These are phyloP conservation scores for Mycena galopus DNA, from an alignment of 768 basidiomycete genomes.

Conservation along the genomic window DNA sequence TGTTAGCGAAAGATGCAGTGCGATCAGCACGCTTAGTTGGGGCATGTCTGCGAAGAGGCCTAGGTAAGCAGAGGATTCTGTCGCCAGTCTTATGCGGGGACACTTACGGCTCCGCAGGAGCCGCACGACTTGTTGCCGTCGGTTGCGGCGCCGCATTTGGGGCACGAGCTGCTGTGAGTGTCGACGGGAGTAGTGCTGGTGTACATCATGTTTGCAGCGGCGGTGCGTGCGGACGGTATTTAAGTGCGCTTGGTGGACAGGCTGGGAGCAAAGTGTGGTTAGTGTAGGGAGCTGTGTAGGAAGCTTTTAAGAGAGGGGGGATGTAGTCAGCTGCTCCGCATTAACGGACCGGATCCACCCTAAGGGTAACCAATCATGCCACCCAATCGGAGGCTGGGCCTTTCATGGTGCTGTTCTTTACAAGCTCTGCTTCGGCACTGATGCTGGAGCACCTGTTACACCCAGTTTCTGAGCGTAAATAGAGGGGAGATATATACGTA, in stretches of 20 bases:
- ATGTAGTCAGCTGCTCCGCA: slow-evolving; percentile 14
- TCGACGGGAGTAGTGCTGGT: slow-evolving; percentile 16
- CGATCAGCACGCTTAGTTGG: slow-evolving; percentile 15
- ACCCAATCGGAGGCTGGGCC: too few relatives aligned
- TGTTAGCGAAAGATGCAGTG: slow-evolving; percentile 7
- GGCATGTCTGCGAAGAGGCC: slow-evolving; percentile 9
- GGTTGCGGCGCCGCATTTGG: slow-evolving; percentile 1
- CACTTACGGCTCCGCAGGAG: slow-evolving; percentile 20
- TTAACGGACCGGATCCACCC: neutral
- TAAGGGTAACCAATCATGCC: slow-evolving; percentile 8
- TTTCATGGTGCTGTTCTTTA: too few relatives aligned
- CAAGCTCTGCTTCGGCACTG: too few relatives aligned
- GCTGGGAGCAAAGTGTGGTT: slow-evolving; percentile 2
- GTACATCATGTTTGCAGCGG: slow-evolving; percentile 12
- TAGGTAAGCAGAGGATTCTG: slow-evolving; percentile 2
- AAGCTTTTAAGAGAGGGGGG: slow-evolving; percentile 7
- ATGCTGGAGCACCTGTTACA: too few relatives aligned
- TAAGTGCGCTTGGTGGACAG: slow-evolving; percentile 8
- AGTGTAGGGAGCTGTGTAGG: neutral
- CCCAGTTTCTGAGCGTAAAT: too few relatives aligned
- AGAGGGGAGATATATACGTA: too few relatives aligned
- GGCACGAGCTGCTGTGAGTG: slow-evolving; percentile 9
- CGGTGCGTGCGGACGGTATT: slow-evolving; percentile 10
- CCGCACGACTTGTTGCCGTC: slow-evolving; percentile 1
- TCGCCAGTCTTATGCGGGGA: slow-evolving; percentile 12